Base-by-base conservation (phyloP, 2,329 filamentous ascomycete genomes). In the Hirsutella thompsonii region DNA sequence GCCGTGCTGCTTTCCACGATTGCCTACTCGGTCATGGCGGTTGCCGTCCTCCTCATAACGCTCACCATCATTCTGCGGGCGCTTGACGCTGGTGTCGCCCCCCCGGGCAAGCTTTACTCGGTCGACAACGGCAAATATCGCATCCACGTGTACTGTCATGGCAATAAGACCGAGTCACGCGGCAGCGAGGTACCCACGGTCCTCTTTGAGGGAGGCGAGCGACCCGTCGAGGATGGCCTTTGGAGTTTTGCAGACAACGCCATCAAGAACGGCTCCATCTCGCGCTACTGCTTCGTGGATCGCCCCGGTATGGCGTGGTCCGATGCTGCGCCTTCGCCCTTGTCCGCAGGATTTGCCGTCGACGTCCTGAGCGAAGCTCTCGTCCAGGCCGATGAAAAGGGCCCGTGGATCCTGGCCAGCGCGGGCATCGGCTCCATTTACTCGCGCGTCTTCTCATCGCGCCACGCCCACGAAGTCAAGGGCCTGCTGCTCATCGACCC, bases 201-300 rank as follows among this genome's bases (percentile, higher is more conserved):
- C 5, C 67, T 98, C 10, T 69, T 96, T 3, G 90, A 96, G 57
- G 86, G 79, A 3, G 89, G 86, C 16, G 85, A 93, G 53, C 67
- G 74, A 19, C 80, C 90, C 0, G 80, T 87, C 14, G 88, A 94
- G 57, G 68, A 83, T 50, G 78, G 81, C 6, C 70, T 98, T 42
- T 83, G 88, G 64, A 74, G 80, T 41, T 86, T 94, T 64, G 84
- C 87, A 10, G 77, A 88, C 44, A 70, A 79, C 42, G 79, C 83
- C 1, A 68, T 88, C 48, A 69, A 77, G 47, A 92, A 92, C 52
- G 85, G 86, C 32, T 84, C 82, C 36, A 92, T 98, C 51, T 68
- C 70, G 42, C 79, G 90, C 44, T 96, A 94, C 65, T 98, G 92
- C 69, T 95, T 94, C 61, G 89, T 86, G 57, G 92, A 98, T 57